These are phyloP conservation scores for Cylindricascospora bacillispora DNA, from an alignment of 1,139 yeast species.

Conservation along the genomic window DNA sequence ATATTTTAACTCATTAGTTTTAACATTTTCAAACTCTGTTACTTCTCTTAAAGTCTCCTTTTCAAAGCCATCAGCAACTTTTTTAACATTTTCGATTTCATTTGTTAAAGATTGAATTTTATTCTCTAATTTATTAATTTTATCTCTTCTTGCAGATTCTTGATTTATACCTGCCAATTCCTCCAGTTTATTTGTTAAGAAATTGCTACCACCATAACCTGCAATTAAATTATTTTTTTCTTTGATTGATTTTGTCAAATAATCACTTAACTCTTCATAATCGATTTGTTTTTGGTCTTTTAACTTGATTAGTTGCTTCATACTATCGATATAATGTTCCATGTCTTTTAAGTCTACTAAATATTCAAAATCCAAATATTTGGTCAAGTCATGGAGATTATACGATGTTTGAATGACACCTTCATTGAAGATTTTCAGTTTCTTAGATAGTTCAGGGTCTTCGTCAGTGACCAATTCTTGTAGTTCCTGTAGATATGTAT, in stretches of 20 bases:
- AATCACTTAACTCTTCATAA: slow-evolving; percentile 73
- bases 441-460: slow-evolving; percentile 32
- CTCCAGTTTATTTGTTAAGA: slow-evolving; percentile 42
- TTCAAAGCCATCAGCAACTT: slow-evolving; percentile 60
- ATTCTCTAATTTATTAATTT: slow-evolving; percentile 36
- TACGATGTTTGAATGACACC: slow-evolving; percentile 39
- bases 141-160: slow-evolving; percentile 40
- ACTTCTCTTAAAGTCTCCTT: slow-evolving; percentile 57
- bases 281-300: slow-evolving; percentile 90
- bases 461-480: slow-evolving; percentile 39
- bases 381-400: slow-evolving; percentile 37
- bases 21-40: slow-evolving; percentile 69
- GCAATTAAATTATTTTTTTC: slow-evolving; percentile 54
- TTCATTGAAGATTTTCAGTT: slow-evolving; percentile 40
- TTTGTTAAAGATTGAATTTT: slow-evolving; percentile 47
- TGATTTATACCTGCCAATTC: slow-evolving; percentile 50
- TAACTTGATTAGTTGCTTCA: slow-evolving; percentile 63
- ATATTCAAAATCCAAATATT: slow-evolving; percentile 68
- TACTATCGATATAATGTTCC: slow-evolving; percentile 69
- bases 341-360: slow-evolving; percentile 74
- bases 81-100: slow-evolving; percentile 54
- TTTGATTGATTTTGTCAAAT: slow-evolving; percentile 51
- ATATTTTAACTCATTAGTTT: slow-evolving; percentile 61
- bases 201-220: slow-evolving; percentile 42
- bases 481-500: slow-evolving; percentile 55